A percentile compares a stretch with the other conserved stretches of the same genome.
Evolutionary conservation across 208 protist genomes (phyloP).

Genomic region (Trypanosoma boissoni): DNA sequence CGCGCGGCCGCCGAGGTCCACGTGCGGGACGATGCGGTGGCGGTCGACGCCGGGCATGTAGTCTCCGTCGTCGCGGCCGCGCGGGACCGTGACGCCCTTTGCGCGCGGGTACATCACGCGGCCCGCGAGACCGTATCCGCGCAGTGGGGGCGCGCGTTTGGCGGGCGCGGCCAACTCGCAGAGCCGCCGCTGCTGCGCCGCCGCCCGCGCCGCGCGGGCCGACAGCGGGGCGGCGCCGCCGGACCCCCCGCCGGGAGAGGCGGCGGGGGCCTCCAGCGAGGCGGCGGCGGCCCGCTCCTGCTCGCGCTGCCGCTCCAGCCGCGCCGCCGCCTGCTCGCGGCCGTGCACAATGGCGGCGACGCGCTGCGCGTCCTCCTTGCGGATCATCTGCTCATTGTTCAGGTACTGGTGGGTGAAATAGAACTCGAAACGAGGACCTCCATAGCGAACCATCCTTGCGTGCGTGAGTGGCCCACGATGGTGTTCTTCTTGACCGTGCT

Average conservation of each 20-base stretch:
- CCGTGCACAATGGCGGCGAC: constrained; percentile 38
- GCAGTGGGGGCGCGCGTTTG: constrained; percentile 12
- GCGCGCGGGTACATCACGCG: constrained; percentile 43
- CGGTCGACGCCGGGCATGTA: constrained; percentile 83
- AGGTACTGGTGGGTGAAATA: constrained; percentile 54
- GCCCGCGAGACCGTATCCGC: constrained; percentile 37
- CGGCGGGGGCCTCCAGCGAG: constrained; percentile 2
- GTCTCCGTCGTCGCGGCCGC: constrained; percentile 40
- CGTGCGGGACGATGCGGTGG: constrained; percentile 67
- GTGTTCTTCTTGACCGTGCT: constrained; percentile 7
- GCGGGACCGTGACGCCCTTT: constrained; percentile 33
- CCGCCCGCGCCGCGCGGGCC: too few species aligned
- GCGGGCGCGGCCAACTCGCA: constrained; percentile 45
- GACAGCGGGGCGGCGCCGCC: too few species aligned
- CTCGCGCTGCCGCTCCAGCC: constrained; percentile 8
- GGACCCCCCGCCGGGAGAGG: constrained; percentile 14
- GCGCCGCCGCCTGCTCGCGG: constrained; percentile 19
- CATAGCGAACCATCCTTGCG: constrained; percentile 38
- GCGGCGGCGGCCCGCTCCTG: constrained; percentile 12
- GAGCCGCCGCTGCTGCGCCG: constrained; percentile 31
- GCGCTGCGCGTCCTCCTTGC: constrained; percentile 59
- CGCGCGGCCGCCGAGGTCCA: constrained; percentile 26
- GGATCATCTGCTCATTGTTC: constrained; percentile 54
- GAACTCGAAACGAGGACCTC: constrained; percentile 61
- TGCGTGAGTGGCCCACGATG: too few species aligned